Base-by-base conservation (phyloP, 345 rosid species). In the Psidium guajava region DNA sequence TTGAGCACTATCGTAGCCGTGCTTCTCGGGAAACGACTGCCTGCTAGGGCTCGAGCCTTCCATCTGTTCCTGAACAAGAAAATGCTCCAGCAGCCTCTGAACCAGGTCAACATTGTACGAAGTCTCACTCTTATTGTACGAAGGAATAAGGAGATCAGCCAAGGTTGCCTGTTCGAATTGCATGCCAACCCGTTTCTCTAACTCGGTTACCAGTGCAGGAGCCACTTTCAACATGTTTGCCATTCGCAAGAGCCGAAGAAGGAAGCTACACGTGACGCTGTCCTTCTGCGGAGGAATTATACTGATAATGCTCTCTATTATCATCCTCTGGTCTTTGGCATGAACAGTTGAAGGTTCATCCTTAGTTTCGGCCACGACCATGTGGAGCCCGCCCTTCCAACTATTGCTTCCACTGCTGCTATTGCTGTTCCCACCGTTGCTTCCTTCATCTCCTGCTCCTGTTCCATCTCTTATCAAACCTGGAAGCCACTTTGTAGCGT, bases 151-250 rank as follows among this genome's bases (percentile, higher is more conserved):
- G 85, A 97, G 98, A 90, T 97, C 99, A 3, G 94, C 93, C 57
- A 96, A 83, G 9, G 96, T 93, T 9, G 98, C 98, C 87, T 97
- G 99, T 74, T 97, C 99, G 40, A 97, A 94, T 84, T 94, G 99
- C 99, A 97, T 96, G 24, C 99, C 99, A 1, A 96, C 98, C 1
- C 98, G 93, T 86, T 97, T 96, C 91, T 96, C 99, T 52, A 97
- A 89, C 82, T 97, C 98, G 1, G 98, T 97, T 6, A 95, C 96
- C 88, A 97, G 82, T 21, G 99, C 99, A 6, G 98, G 97, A 8
- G 96, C 99, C 82, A 96, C 98, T 89, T 92, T 95, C 54, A 97
- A 86, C 98, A 95, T 91, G 87, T 87, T 95, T 2, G 99, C 96
- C 93, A 90, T 92, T 85, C 96, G 87, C 32, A 97, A 88, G 1